phyloP scores from a whole-genome alignment of 257 asterid genomes.

The Fraxinus americana region DNA sequence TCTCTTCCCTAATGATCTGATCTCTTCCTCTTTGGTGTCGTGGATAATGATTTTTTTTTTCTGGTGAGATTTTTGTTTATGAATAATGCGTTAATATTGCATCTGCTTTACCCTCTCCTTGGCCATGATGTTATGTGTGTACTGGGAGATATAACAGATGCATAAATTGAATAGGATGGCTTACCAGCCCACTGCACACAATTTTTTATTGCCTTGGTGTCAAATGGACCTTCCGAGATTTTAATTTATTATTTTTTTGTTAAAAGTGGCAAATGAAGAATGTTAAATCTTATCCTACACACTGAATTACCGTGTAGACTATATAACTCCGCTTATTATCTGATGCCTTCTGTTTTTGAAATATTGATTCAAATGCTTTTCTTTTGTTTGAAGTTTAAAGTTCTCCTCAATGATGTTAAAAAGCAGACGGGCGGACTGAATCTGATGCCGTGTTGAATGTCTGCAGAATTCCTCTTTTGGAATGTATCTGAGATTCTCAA shows the following conservation, averaged over 20 bases:
- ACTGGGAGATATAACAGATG: conserved; percentile 76
- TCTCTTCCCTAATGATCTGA: background rate
- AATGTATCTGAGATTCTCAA: conserved; percentile 47
- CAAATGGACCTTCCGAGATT: conserved; percentile 71
- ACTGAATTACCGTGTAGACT: conserved; percentile 60
- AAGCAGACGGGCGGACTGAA: conserved; percentile 96
- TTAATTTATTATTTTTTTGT: background rate
- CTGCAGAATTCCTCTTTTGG: conserved; percentile 60
- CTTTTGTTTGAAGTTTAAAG: background rate
- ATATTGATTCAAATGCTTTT: background rate
- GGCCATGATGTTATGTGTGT: conserved; percentile 30
- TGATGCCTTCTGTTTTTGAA: conserved; percentile 43
- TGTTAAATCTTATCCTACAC: conserved; percentile 56
- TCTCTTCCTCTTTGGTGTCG: background rate
- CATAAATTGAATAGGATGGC: conserved; percentile 56
- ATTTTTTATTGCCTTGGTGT: conserved; percentile 62
- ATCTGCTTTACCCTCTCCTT: conserved; percentile 81
- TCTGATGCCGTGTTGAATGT: conserved; percentile 90
- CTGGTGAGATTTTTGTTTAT: background rate
- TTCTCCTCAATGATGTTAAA: conserved; percentile 48
- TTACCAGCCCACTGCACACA: conserved; percentile 85
- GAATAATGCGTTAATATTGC: conserved; percentile 34
- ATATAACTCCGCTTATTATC: conserved; percentile 75
- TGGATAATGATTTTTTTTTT: too few species aligned
- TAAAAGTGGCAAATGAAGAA: conserved; percentile 51